These are phyloP conservation scores for Brassica juncea DNA, from an alignment of 345 rosid species.

Conservation along the genomic window DNA sequence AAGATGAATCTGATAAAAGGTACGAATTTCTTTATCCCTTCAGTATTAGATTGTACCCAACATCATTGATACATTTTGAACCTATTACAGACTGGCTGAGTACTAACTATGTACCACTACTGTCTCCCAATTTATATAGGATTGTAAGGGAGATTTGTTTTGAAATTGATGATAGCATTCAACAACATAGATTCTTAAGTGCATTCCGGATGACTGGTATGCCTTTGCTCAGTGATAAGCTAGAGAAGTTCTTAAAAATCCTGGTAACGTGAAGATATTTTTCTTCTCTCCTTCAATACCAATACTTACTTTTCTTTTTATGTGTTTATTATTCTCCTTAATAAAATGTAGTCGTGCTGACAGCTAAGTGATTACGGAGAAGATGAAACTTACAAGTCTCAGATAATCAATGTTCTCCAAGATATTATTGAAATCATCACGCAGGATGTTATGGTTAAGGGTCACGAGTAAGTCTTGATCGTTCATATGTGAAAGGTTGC, in stretches of 20 bases:
- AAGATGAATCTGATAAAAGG: conserved; percentile 66
- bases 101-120: conserved; percentile 19
- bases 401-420: conserved; percentile 84
- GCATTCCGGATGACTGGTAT: conserved; percentile 71
- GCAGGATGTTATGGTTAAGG: conserved; percentile 72
- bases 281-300: background rate
- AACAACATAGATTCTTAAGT: conserved; percentile 50
- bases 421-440: conserved; percentile 87
- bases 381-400: conserved; percentile 52
- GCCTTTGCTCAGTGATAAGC: conserved; percentile 70
- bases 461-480: conserved; percentile 65
- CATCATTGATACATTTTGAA: conserved; percentile 22
- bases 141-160: conserved; percentile 55
- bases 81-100: background rate
- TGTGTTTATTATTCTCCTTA: conserved; percentile 8
- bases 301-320: conserved; percentile 1
- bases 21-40: conserved; percentile 37
- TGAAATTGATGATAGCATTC: conserved; percentile 56
- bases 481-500: conserved; percentile 19
- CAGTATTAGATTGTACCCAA: background rate
- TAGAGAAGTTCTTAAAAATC: conserved; percentile 72
- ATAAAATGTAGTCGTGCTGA: conserved; percentile 24
- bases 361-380: conserved; percentile 57
- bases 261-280: conserved; percentile 54
- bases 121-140: conserved; percentile 44